These are phyloP conservation scores for Logfia minima DNA, from an alignment of 129 eudicot genomes.

Conservation along the genomic window DNA sequence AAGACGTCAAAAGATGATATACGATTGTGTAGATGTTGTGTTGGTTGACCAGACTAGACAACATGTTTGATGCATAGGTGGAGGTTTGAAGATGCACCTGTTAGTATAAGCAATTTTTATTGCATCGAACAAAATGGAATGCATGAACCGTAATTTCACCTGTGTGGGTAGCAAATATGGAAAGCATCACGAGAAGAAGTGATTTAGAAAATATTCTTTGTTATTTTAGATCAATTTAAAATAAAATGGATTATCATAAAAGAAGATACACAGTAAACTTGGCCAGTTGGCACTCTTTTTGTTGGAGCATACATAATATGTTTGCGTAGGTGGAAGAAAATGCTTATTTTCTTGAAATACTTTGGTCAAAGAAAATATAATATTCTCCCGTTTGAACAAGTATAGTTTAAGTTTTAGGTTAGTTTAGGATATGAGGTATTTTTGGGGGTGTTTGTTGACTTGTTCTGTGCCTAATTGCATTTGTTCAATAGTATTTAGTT, in stretches of 20 bases:
- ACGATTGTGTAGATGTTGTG: background rate
- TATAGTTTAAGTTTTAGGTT: background rate
- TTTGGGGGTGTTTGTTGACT: background rate
- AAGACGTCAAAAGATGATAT: background rate
- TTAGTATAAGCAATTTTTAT: background rate
- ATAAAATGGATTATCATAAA: background rate
- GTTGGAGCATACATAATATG: background rate
- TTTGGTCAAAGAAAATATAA: background rate
- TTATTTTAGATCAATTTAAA: background rate
- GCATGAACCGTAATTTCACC: background rate
- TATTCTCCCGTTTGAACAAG: background rate
- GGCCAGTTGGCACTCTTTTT: background rate
- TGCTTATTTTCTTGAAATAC: background rate
- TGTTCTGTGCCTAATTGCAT: constrained; percentile 15
- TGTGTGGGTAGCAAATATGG: background rate
- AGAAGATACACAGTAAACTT: background rate
- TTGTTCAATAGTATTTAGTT: background rate
- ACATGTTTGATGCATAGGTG: background rate
- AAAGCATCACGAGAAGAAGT: background rate
- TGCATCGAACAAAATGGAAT: background rate
- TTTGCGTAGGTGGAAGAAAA: background rate
- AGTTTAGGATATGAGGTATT: background rate
- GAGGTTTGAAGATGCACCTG: background rate
- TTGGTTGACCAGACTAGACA: background rate
- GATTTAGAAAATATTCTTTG: background rate